phyloP scores from a whole-genome alignment of 2,329 filamentous ascomycete species.

The Xylaria sp. region DNA sequence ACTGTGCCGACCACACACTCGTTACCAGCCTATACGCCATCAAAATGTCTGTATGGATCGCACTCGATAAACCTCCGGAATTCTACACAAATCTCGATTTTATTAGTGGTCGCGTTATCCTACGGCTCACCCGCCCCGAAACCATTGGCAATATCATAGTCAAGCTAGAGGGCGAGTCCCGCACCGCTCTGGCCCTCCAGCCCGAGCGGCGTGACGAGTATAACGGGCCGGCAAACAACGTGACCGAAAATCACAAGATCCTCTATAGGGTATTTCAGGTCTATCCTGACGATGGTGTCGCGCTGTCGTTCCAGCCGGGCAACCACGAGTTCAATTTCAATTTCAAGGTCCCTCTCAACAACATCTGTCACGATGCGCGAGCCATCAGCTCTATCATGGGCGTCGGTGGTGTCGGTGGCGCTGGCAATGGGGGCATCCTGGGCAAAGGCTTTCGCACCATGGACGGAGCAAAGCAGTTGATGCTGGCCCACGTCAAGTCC shows the following conservation, averaged over 20 bases:
- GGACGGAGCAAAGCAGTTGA: slow-evolving; percentile 70
- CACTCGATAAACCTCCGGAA: slow-evolving; percentile 72
- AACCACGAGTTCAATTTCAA: slow-evolving; percentile 80
- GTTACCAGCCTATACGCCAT: background rate
- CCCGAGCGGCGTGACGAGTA: slow-evolving; percentile 56
- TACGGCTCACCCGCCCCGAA: slow-evolving; percentile 72
- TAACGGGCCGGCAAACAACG: slow-evolving; percentile 53
- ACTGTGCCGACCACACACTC: background rate
- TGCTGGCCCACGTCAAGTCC: slow-evolving; percentile 78
- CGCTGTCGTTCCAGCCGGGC: slow-evolving; percentile 64
- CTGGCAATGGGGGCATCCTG: slow-evolving; percentile 56
- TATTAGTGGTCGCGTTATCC: slow-evolving; percentile 70
- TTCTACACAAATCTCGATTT: slow-evolving; percentile 85
- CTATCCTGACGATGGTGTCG: slow-evolving; percentile 69
- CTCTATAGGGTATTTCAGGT: slow-evolving; percentile 78
- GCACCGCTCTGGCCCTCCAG: slow-evolving; percentile 69
- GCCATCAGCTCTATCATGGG: slow-evolving; percentile 65
- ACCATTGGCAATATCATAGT: slow-evolving; percentile 78
- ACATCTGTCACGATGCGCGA: slow-evolving; percentile 68
- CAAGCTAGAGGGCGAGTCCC: slow-evolving; percentile 84
- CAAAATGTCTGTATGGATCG: slow-evolving; percentile 73
- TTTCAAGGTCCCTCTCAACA: slow-evolving; percentile 83
- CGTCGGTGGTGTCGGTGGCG: slow-evolving; percentile 59
- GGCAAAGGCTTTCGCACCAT: slow-evolving; percentile 67
- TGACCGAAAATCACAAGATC: slow-evolving; percentile 74